Evolutionary conservation across 768 basidiomycete genomes (phyloP).

Genomic region (Chalciporus chontae): DNA sequence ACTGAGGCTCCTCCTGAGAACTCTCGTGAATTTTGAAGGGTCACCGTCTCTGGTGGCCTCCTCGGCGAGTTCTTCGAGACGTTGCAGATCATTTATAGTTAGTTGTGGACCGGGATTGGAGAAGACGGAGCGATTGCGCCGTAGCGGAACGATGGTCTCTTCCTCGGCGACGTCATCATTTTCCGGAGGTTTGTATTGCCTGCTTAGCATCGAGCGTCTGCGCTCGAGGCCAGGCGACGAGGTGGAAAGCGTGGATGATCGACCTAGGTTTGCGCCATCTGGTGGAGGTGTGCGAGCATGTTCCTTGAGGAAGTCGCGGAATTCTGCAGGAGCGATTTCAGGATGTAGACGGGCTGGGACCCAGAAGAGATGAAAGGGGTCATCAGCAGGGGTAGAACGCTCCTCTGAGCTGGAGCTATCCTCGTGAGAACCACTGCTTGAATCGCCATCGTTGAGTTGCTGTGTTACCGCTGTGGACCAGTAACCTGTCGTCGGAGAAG

Average conservation of each 20-base stretch:
- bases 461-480: constrained; percentile 40
- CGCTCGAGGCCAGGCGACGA: constrained; percentile 57
- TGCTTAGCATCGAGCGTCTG: constrained; percentile 90
- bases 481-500: constrained; percentile 53
- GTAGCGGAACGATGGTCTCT: constrained; percentile 66
- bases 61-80: constrained; percentile 88
- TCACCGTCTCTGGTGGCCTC: constrained; percentile 83
- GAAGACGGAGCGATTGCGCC: constrained; percentile 64
- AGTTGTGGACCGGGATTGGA: constrained; percentile 75
- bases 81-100: constrained; percentile 92
- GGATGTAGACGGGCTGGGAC: constrained; percentile 96
- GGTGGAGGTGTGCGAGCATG: constrained; percentile 67
- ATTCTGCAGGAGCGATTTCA: constrained; percentile 95
- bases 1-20: constrained; percentile 83
- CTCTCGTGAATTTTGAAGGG: constrained; percentile 71
- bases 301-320: constrained; percentile 91
- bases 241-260: constrained; percentile 43
- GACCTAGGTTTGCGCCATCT: constrained; percentile 42
- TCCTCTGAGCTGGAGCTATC: constrained; percentile 37
- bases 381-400: constrained; percentile 44
- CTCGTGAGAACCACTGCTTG: constrained; percentile 39
- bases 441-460: constrained; percentile 43
- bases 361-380: constrained; percentile 95
- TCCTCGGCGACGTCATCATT: constrained; percentile 76
- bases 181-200: constrained; percentile 83